Conservation (phyloP, 805 yeast genomes). For the Yarrowia sp. region DNA sequence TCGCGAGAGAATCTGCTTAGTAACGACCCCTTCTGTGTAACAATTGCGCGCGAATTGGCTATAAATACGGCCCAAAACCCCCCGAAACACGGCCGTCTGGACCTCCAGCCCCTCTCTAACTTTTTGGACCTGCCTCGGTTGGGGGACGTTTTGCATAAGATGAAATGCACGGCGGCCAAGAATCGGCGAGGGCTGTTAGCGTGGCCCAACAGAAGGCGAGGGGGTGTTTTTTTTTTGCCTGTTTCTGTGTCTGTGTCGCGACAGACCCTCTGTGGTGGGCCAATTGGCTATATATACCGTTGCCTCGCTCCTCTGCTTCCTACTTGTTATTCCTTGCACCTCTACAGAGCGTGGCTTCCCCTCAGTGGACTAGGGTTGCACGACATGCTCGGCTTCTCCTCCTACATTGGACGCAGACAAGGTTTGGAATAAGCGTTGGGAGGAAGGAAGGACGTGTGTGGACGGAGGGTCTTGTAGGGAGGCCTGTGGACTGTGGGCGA, state of each 20-base stretch:
- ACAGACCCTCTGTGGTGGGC: no score
- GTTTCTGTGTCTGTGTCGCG: no score
- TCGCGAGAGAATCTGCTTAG: no score
- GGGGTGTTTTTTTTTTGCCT: no score
- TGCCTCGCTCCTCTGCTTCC: neutral
- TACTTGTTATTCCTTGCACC: neutral
- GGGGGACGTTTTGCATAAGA: constrained; percentile 19
- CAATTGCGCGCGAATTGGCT: neutral
- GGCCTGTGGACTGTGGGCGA: no score
- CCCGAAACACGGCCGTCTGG: no score
- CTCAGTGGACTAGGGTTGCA: constrained; percentile 25
- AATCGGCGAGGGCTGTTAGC: neutral
- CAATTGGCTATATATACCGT: neutral
- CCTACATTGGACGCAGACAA: constrained; percentile 22
- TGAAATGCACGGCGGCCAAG: constrained; percentile 24
- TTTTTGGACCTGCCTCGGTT: constrained; percentile 26
- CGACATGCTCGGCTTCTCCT: constrained; percentile 26
- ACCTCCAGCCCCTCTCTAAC: neutral
- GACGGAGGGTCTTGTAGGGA: no score
- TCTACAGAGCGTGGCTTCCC: neutral
- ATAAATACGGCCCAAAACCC: neutral
- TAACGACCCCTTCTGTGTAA: no score
- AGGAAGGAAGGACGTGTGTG: no score
- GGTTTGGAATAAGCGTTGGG: constrained; percentile 19
- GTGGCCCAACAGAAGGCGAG: no score